A percentile compares a stretch with the other conserved stretches of the same genome.
phyloP scores from a whole-genome alignment of 192 early-diverging fungal species.

The Blastocladiella britannica region DNA sequence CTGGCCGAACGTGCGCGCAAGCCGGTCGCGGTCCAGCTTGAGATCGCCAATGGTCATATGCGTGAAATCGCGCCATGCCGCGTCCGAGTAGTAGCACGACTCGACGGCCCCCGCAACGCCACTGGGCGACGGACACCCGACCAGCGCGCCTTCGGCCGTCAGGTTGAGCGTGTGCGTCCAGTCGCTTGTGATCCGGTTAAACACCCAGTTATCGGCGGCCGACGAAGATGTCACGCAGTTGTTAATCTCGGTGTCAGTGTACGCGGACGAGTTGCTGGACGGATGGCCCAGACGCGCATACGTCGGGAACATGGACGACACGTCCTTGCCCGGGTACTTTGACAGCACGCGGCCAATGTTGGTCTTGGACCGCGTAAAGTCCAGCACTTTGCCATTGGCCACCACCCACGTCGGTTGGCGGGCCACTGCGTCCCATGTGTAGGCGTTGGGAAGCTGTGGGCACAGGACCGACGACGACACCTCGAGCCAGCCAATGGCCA shows the following conservation, averaged over 20 bases:
- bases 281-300: background rate
- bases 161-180: background rate
- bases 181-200: background rate
- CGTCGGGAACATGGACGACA: background rate
- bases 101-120: background rate
- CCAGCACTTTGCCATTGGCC: background rate
- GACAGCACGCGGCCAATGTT: background rate
- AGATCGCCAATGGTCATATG: background rate
- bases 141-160: background rate
- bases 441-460: background rate
- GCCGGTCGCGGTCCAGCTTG: background rate
- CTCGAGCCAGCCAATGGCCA: background rate
- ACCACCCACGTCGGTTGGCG: background rate
- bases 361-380: background rate
- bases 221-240: background rate
- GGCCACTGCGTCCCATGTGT: background rate
- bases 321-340: conserved; percentile 2
- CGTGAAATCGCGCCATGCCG: background rate
- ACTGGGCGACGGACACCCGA: background rate
- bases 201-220: background rate
- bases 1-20: background rate
- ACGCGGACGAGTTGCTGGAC: background rate
- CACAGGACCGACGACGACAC: background rate
- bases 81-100: background rate
- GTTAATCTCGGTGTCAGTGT: background rate